These are phyloP conservation scores for Boletus subparvulus DNA, from an alignment of 768 basidiomycete genomes.

Conservation along the genomic window DNA sequence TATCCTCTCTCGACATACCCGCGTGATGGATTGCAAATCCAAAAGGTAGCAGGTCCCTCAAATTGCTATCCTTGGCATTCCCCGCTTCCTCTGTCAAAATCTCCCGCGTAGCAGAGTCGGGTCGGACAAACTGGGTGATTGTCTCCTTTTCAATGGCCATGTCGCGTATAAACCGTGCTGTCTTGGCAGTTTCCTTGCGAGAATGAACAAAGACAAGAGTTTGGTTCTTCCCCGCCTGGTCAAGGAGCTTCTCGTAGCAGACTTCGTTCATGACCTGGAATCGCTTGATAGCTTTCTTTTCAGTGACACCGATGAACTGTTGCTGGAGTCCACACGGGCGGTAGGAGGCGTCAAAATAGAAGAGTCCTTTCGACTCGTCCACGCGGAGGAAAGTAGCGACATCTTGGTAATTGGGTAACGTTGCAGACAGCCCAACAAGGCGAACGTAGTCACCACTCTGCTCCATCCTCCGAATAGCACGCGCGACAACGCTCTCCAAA, in stretches of 20 bases:
- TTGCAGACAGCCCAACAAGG: constrained; percentile 93
- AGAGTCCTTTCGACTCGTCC: constrained; percentile 86
- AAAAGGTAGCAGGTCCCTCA: constrained; percentile 90
- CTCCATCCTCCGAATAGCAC: constrained; percentile 92
- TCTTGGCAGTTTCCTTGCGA: constrained; percentile 97
- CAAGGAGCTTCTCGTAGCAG: constrained; percentile 97
- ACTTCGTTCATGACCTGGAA: constrained; percentile 99
- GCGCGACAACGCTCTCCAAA: constrained; percentile 83
- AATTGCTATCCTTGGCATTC: constrained; percentile 76
- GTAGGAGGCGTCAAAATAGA: constrained; percentile 95
- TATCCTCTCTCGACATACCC: constrained; percentile 91
- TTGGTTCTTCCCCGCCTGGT: constrained; percentile 88
- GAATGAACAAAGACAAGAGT: constrained; percentile 98
- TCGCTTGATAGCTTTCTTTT: constrained; percentile 99
- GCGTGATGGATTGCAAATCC: constrained; percentile 98
- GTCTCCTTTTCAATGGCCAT: constrained; percentile 96
- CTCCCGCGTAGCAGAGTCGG: constrained; percentile 88
- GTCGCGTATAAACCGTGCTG: constrained; percentile 90
- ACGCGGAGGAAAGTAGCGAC: constrained; percentile 97
- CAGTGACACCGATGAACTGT: constrained; percentile 95
- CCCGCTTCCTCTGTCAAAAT: constrained; percentile 83
- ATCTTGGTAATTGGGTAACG: constrained; percentile 97
- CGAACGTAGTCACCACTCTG: constrained; percentile 92
- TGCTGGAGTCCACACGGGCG: constrained; percentile 94
- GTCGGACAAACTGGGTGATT: constrained; percentile 92